Percentiles rank a stretch among this genome's conserved stretches.
Conservation (phyloP, 2,329 filamentous ascomycete species). For the Diaporthe ampelina region DNA sequence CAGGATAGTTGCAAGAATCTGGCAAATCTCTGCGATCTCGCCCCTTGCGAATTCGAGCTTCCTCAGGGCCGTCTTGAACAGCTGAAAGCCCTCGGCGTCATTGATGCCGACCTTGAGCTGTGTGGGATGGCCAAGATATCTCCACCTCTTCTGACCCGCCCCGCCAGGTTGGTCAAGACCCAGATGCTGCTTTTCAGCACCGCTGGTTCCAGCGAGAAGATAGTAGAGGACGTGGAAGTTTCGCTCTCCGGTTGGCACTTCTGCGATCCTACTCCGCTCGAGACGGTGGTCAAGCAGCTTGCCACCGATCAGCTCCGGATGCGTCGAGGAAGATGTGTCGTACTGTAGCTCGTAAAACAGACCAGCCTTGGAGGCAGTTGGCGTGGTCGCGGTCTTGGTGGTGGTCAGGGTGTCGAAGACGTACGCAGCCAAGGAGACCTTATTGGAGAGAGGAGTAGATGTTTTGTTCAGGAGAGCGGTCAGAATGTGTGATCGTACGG, state of each 20-base stretch:
- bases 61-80: slow-evolving; percentile 95
- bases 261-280: slow-evolving; percentile 90
- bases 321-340: slow-evolving; percentile 86
- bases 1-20: slow-evolving; percentile 92
- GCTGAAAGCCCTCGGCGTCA: slow-evolving; percentile 93
- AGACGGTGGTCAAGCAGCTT: slow-evolving; percentile 95
- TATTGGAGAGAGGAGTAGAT: slow-evolving; percentile 91
- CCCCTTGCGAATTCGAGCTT: slow-evolving; percentile 94
- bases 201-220: slow-evolving; percentile 90
- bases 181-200: slow-evolving; percentile 90
- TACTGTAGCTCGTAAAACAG: slow-evolving; percentile 98
- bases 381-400: slow-evolving; percentile 95
- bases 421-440: slow-evolving; percentile 93
- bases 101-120: slow-evolving; percentile 98
- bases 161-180: slow-evolving; percentile 67
- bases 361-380: slow-evolving; percentile 94
- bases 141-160: slow-evolving; percentile 83
- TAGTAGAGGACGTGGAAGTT: slow-evolving; percentile 99
- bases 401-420: slow-evolving; percentile 97
- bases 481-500: slow-evolving; percentile 88
- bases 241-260: slow-evolving; percentile 94
- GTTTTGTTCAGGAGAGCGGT: slow-evolving; percentile 90
- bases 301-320: slow-evolving; percentile 90
- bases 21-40: slow-evolving; percentile 97
- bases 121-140: slow-evolving; percentile 94